Evolutionary conservation across 257 asterid genomes (phyloP), one percentile per base, ranked within the genome.

Genomic region (Cruciata laevipes): DNA sequence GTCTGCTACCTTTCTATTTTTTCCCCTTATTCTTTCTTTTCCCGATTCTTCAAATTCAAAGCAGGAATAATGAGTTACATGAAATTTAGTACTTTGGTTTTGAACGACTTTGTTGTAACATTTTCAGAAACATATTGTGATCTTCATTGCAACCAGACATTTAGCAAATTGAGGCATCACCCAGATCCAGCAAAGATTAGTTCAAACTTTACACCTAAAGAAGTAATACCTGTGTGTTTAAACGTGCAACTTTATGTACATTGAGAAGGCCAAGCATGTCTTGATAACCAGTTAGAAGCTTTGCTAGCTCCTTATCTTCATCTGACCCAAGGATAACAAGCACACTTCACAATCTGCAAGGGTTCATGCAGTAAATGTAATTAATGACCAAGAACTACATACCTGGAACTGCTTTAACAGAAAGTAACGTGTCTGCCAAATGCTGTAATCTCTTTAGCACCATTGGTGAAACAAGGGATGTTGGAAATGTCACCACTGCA

Each of bases 241-340:
- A 75, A 44, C 91, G 92, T 37, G 96, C 97, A 57, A 90, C 96
- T 83, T 94, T 94, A 87, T 88, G 92, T 65, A 94, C 80, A 56
- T 84, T 83, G 65, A 94, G 95, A 82, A 94, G 89, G 76, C 99
- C 96, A 72, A 90, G 86, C 97, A 94, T 94, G 73, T 94, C 99
- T 75, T 83, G 87, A 77, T 94, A 94, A 71, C 97, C 97, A 16
- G 97, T 94, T 38, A 94, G 92, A 75, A 94, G 99, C 80, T 87
- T 87, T 14, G 95, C 95, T 75, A 94, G 82, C 71, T 90, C 96
- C 86, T 87, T 90, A 83, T 94, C 96, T 80, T 94, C 99, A 68
- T 90, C 99, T 94, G 84, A 62, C 73, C 42, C 63, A 74, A 79
- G 65, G 71, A 52, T 65, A 68, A 61, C 75, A n/a, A 32, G 65